Evolutionary conservation across 441 rosid genomes (phyloP), one percentile per base, ranked within the genome.

Genomic region (Aquilaria agallochum): DNA sequence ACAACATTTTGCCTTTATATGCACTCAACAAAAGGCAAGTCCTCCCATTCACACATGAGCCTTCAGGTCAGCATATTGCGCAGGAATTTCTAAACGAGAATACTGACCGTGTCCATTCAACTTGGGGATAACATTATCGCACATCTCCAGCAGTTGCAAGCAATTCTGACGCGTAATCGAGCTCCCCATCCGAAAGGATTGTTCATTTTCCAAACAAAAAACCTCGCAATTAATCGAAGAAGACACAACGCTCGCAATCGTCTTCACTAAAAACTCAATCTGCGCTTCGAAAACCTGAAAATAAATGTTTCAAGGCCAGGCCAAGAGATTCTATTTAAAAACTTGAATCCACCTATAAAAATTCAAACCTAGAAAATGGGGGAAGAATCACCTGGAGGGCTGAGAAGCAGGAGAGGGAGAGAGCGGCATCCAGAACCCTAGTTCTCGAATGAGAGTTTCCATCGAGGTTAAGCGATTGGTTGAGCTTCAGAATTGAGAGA

Each of bases 391-490:
- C 96, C 87, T 84, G 80, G 51, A 93, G 83, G 31, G 93, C 83
- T 57, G 72, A 82, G 82, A 87, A 85, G 83, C 90, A 78, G 87
- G 86, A 76, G 62, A 84, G 76, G 44, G 93, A 83, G 32, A 87
- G 72, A 47, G 83, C 76, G 2, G 91, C 71, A 57, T 89, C 87
- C 69, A 89, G 69, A 84, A 87, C 83, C 67, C 74, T 74, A 73
- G 76, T 69, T 68, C 76, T 55, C 54, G 81, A 56, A 72, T 74
- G 65, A 34, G 61, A 56, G 42, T 12, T 56, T 48, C 53, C 81
- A 34, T 61, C 59, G 55, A 80, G 80, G 71, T 86, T 85, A 34
- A 89, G 83, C 20, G 93, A 81, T 30, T 74, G 78, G 65, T 74
- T 76, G 10, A 87, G 78, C 68, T 68, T 74, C 48, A 83, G 83